phyloP scores from a whole-genome alignment of 768 basidiomycete species.

The Termitomyces heimii region DNA sequence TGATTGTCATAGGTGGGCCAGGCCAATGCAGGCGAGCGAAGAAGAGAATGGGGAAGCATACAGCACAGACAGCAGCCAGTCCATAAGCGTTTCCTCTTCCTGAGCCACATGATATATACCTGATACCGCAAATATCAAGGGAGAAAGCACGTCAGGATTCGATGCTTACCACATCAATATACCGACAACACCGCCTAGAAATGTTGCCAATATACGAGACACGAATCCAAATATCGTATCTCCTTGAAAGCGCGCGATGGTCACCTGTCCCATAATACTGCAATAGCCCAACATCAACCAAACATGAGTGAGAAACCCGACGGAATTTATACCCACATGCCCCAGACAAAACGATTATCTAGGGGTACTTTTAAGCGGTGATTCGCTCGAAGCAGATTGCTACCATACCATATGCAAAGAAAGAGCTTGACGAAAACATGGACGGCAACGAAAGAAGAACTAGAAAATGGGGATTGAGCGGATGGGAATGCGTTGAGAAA shows the following conservation, averaged over 20 bases:
- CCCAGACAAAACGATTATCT: conserved; percentile 71
- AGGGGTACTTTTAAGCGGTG: not conserved
- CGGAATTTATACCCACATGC: conserved; percentile 36
- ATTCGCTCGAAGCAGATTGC: not conserved
- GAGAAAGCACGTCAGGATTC: not conserved
- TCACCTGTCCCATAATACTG: conserved; percentile 74
- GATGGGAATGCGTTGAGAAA: not conserved
- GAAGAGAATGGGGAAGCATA: conserved; percentile 70
- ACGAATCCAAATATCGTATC: conserved; percentile 68
- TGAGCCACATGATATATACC: conserved; percentile 66
- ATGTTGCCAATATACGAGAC: conserved; percentile 57
- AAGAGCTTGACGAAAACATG: conserved; percentile 47
- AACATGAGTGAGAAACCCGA: not conserved
- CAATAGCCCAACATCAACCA: not conserved
- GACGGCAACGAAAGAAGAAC: conserved; percentile 56
- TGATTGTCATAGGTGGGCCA: conserved; percentile 62
- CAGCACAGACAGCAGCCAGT: conserved; percentile 58
- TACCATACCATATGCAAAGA: conserved; percentile 50
- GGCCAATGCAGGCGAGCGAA: conserved; percentile 72
- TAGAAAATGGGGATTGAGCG: conserved; percentile 12
- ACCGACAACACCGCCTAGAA: conserved; percentile 58
- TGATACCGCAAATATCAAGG: conserved; percentile 16
- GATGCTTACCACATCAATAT: conserved; percentile 56
- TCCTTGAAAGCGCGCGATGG: conserved; percentile 64
- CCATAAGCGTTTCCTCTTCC: conserved; percentile 62